These are phyloP conservation scores for Agarophyton chilense DNA, from an alignment of 23 red algal genomes.

Conservation along the genomic window DNA sequence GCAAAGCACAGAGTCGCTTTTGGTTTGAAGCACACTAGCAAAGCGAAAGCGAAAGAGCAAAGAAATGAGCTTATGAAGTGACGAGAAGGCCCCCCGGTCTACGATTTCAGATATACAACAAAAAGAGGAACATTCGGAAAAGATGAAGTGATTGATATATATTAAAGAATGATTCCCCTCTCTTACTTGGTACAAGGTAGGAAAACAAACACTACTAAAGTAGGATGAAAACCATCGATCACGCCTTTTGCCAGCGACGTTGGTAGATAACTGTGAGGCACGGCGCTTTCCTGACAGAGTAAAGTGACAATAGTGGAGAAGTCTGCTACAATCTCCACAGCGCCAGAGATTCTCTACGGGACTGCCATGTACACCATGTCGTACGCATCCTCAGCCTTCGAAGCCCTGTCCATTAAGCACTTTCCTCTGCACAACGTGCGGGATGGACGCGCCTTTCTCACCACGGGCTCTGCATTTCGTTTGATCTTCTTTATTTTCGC, in stretches of 20 bases:
- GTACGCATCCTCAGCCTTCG: slow-evolving; percentile 79
- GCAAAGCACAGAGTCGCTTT: slow-evolving; percentile 4
- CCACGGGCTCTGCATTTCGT: slow-evolving; percentile 82
- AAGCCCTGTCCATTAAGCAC: slow-evolving; percentile 90
- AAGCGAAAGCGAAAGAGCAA: slow-evolving; percentile 11
- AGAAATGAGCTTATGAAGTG: not conserved
- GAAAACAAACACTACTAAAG: too few species aligned
- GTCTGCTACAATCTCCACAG: too few species aligned
- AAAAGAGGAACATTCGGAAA: too few species aligned
- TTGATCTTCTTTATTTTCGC: slow-evolving; percentile 92
- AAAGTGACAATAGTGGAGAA: too few species aligned
- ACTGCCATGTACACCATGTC: slow-evolving; percentile 59
- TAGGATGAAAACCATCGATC: too few species aligned
- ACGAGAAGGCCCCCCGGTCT: not conserved
- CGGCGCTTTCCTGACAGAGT: too few species aligned
- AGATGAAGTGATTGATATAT: too few species aligned
- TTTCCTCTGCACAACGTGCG: slow-evolving; percentile 88
- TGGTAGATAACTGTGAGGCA: too few species aligned
- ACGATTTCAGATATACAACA: not conserved
- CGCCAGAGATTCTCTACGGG: not conserved
- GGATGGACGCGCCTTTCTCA: slow-evolving; percentile 47
- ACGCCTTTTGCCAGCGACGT: too few species aligned
- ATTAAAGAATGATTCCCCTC: too few species aligned
- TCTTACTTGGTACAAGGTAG: too few species aligned
- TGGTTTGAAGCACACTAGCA: not conserved